These are phyloP conservation scores for Chlamydomonas sphaeroides DNA, from an alignment of 139 green algal species.

Conservation along the genomic window DNA sequence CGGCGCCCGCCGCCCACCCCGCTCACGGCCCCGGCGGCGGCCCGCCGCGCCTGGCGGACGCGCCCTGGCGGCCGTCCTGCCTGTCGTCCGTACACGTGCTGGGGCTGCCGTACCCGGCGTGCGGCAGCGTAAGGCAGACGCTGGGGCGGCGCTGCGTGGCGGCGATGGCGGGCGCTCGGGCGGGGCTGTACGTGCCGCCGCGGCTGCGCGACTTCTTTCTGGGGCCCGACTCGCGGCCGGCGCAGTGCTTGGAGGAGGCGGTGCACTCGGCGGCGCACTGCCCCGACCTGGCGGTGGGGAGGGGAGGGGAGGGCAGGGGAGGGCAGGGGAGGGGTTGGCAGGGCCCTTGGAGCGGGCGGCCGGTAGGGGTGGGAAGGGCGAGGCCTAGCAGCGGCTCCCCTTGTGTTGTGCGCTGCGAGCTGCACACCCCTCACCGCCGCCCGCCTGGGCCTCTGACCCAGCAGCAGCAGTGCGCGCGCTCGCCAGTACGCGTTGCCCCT, in stretches of 20 bases:
- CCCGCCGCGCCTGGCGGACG: neutral
- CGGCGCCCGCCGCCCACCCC: neutral
- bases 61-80: constrained; percentile 1
- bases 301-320: no score
- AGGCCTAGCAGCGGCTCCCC: no score
- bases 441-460: no score
- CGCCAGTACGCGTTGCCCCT: no score
- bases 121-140: neutral
- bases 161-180: neutral
- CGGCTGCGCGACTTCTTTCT: neutral
- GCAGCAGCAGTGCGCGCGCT: no score
- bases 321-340: no score
- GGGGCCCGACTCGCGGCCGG: neutral
- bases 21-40: neutral
- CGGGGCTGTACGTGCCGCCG: neutral
- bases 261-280: neutral
- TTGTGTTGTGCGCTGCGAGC: no score
- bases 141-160: neutral
- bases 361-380: no score
- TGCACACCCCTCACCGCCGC: no score
- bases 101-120: constrained; percentile 8
- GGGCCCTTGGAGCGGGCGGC: no score
- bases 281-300: constrained; percentile 7
- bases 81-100: constrained; percentile 11
- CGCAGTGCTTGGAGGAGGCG: neutral